These are phyloP conservation scores for Pilasporangium apinafurcum DNA, from an alignment of 352 stramenopile genomes.

Conservation along the genomic window DNA sequence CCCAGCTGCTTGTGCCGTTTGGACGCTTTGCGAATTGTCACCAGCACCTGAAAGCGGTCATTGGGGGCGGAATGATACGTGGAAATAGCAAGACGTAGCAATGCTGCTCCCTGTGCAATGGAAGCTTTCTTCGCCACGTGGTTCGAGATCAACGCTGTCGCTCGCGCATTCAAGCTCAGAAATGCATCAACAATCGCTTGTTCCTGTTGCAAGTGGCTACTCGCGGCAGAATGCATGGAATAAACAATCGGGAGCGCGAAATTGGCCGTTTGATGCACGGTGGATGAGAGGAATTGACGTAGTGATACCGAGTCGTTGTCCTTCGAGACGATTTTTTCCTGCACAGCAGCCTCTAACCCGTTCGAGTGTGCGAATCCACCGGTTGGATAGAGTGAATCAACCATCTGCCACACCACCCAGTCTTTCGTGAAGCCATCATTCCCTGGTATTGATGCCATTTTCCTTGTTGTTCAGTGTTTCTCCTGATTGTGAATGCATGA, in stretches of 20 bases:
- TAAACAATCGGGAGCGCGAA: slow-evolving; percentile 70
- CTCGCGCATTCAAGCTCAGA: slow-evolving; percentile 38
- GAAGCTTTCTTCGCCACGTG: slow-evolving; percentile 76
- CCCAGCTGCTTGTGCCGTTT: slow-evolving; percentile 43
- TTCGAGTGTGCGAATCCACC: slow-evolving; percentile 80
- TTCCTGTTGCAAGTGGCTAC: background rate
- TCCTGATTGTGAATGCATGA: too few relatives aligned
- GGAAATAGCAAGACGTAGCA: slow-evolving; percentile 60
- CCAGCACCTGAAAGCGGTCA: slow-evolving; percentile 25
- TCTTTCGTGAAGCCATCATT: slow-evolving; percentile 3
- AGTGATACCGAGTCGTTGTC: slow-evolving; percentile 22
- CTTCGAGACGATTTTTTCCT: slow-evolving; percentile 51
- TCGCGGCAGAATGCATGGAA: slow-evolving; percentile 17
- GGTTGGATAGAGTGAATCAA: slow-evolving; percentile 80
- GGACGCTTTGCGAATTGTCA: slow-evolving; percentile 38
- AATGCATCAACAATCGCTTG: slow-evolving; percentile 28
- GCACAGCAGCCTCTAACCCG: slow-evolving; percentile 66
- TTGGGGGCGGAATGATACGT: slow-evolving; percentile 25
- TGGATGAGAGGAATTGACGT: slow-evolving; percentile 44
- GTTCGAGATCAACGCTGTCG: slow-evolving; percentile 66
- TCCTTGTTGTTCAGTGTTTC: too few relatives aligned
- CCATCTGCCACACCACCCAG: slow-evolving; percentile 74
- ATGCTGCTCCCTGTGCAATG: slow-evolving; percentile 56
- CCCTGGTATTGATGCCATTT: too few relatives aligned
- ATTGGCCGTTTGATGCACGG: slow-evolving; percentile 69